Conservation (phyloP, 176 grass and related monocot species). For the Typha latifolia region DNA sequence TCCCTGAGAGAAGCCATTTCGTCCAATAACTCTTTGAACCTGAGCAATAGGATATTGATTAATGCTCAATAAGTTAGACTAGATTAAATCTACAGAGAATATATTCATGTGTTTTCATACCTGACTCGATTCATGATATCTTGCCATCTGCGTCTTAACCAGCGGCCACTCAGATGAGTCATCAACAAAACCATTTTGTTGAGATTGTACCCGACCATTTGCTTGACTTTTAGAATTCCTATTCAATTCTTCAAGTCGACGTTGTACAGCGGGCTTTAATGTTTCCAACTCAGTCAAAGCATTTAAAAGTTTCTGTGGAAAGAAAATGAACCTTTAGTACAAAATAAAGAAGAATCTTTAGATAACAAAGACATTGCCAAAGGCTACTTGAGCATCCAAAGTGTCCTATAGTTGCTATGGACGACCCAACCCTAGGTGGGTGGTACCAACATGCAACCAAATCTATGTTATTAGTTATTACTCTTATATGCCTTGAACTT, state of each 20-base stretch:
- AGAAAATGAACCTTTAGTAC: background rate
- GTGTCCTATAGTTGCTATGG: background rate
- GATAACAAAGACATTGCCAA: background rate
- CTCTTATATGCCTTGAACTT: too few species aligned
- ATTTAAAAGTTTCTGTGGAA: slow-evolving; percentile 33
- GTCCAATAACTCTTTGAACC: background rate
- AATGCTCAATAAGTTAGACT: background rate
- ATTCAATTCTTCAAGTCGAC: slow-evolving; percentile 32
- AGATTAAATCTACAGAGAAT: background rate
- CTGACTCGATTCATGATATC: slow-evolving; percentile 10
- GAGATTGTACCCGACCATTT: slow-evolving; percentile 13
- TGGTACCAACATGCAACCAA: background rate
- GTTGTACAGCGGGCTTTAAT: slow-evolving; percentile 36
- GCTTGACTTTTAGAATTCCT: slow-evolving; percentile 18
- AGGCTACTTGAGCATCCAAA: background rate
- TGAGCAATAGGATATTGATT: background rate
- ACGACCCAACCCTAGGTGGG: background rate
- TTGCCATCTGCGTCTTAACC: slow-evolving; percentile 11
- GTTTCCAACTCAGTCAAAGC: slow-evolving; percentile 37
- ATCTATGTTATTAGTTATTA: background rate
- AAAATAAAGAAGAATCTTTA: background rate
- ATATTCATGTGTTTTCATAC: slow-evolving; percentile 14
- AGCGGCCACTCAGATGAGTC: slow-evolving; percentile 28
- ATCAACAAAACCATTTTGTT: slow-evolving; percentile 18
- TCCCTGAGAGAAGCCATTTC: slow-evolving; percentile 4